These are phyloP conservation scores for Farysia itapuensis DNA, from an alignment of 1,284 basidiomycete genomes.

Conservation along the genomic window DNA sequence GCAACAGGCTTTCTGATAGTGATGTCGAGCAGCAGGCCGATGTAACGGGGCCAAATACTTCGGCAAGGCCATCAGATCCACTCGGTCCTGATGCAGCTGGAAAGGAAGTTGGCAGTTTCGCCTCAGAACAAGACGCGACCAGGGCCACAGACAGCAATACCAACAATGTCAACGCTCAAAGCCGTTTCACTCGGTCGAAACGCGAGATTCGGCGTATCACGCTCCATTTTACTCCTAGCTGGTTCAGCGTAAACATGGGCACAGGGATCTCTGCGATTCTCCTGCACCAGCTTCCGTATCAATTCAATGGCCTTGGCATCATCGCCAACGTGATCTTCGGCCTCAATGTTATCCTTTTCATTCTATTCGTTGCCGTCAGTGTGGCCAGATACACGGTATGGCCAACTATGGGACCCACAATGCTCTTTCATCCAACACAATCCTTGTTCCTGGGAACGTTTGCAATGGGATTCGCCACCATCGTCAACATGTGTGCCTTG, in stretches of 20 bases:
- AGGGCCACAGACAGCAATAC: neutral
- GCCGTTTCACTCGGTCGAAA: slow-evolving; percentile 9
- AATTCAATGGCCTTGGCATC: slow-evolving; percentile 59
- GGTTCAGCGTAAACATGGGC: slow-evolving; percentile 60
- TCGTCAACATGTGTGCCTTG: slow-evolving; percentile 67
- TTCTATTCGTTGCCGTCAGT: slow-evolving; percentile 63
- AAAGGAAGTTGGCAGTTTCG: no score
- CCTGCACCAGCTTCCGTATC: slow-evolving; percentile 63
- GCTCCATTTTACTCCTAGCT: slow-evolving; percentile 43
- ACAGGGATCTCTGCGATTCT: slow-evolving; percentile 63
- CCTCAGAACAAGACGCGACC: no score
- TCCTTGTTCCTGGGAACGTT: slow-evolving; percentile 72
- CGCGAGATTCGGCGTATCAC: slow-evolving; percentile 21
- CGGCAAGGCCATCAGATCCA: no score
- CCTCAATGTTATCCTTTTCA: slow-evolving; percentile 70
- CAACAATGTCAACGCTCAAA: slow-evolving; percentile 2
- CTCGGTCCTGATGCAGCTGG: no score
- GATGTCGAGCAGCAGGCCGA: no score
- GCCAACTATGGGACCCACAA: slow-evolving; percentile 66
- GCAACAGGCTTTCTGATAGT: no score
- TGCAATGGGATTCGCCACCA: slow-evolving; percentile 71
- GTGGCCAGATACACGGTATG: slow-evolving; percentile 66
- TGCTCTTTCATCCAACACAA: slow-evolving; percentile 68
- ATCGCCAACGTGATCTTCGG: slow-evolving; percentile 67
- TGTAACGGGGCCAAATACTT: no score